phyloP scores from a whole-genome alignment of 164 flowering plant genomes.

The Liquidambar formosana region DNA sequence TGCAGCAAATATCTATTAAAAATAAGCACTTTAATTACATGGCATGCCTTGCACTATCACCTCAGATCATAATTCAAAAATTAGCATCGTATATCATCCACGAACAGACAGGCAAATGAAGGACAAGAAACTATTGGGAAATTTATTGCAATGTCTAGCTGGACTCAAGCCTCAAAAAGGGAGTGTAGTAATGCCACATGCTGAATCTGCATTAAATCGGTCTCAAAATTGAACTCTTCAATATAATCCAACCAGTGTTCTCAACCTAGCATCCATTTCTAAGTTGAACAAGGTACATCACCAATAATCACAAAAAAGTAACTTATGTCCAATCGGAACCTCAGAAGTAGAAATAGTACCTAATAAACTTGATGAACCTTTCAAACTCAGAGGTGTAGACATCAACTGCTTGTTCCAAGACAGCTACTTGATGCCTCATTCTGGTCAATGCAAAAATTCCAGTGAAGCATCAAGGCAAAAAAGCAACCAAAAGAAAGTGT shows the following conservation, averaged over 20 bases:
- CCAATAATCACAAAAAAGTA: background rate
- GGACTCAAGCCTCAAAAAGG: background rate
- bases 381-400: conserved; percentile 79
- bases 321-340: background rate
- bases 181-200: background rate
- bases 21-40: too few species aligned
- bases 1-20: too few species aligned
- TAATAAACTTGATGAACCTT: conserved; percentile 69
- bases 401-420: conserved; percentile 68
- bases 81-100: background rate
- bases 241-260: background rate
- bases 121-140: background rate
- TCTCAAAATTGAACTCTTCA: background rate
- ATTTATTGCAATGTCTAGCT: background rate
- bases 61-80: background rate
- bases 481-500: conserved; percentile 2
- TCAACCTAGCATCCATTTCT: background rate
- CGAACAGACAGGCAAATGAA: background rate
- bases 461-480: conserved; percentile 1
- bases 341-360: conserved; percentile 42
- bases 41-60: background rate
- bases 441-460: conserved; percentile 34
- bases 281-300: background rate
- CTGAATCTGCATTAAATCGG: background rate
- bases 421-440: conserved; percentile 37